Evolutionary conservation across 139 green algal species (phyloP).

Genomic region (Chlorella sorokiniana): DNA sequence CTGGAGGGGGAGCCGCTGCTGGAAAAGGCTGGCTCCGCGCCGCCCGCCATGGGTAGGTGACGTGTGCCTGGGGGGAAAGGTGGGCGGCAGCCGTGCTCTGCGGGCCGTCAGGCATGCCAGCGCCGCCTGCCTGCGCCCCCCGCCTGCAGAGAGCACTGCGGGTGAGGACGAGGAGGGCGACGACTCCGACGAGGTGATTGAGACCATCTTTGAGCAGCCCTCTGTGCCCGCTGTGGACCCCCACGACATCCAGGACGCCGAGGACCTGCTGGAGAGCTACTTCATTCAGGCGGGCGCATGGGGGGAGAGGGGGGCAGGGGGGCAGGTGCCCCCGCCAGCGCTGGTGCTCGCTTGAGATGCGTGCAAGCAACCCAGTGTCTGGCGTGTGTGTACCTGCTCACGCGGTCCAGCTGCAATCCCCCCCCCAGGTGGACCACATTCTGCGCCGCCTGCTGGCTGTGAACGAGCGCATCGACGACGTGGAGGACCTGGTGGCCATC

Average conservation of each 20-base stretch:
- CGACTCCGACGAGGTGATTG: neutral
- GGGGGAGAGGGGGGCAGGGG: too few relatives aligned
- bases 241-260: constrained; percentile 40
- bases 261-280: constrained; percentile 58
- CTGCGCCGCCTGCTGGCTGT: constrained; percentile 34
- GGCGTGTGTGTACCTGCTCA: neutral
- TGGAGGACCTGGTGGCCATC: constrained; percentile 51
- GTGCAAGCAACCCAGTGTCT: too few relatives aligned
- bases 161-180: neutral
- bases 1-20: neutral
- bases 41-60: neutral
- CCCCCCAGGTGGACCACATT: constrained; percentile 37
- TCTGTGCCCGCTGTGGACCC: constrained; percentile 24
- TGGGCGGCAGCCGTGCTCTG: neutral
- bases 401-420: neutral
- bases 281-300: constrained; percentile 54
- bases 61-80: neutral
- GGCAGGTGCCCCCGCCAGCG: too few relatives aligned
- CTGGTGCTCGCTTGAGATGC: too few relatives aligned
- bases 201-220: constrained; percentile 23
- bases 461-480: constrained; percentile 39
- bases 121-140: neutral
- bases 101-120: too few relatives aligned
- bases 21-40: neutral
- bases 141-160: neutral